phyloP scores from a whole-genome alignment of 257 asterid species.

The Lycium barbarum region DNA sequence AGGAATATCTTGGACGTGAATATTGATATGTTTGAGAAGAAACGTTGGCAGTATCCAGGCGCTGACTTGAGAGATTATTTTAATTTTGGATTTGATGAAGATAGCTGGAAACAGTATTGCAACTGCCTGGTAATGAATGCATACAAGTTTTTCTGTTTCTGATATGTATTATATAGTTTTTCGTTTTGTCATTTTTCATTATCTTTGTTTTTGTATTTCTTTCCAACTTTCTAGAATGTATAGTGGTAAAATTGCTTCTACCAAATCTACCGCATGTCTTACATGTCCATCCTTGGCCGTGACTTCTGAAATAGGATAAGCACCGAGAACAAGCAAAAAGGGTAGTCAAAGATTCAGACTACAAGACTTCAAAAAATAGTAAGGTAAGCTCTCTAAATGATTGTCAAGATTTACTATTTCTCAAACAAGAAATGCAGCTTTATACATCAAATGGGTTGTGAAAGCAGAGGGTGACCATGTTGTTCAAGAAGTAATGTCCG shows the following conservation, averaged over 20 bases:
- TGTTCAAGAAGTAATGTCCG: slow-evolving; percentile 21
- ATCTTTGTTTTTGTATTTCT: background rate
- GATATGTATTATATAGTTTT: slow-evolving; percentile 12
- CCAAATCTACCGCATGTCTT: background rate
- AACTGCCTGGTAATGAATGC: slow-evolving; percentile 39
- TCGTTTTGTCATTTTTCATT: background rate
- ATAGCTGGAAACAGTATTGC: slow-evolving; percentile 51
- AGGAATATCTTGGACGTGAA: slow-evolving; percentile 50
- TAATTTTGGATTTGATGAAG: slow-evolving; percentile 55
- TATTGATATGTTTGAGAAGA: slow-evolving; percentile 42
- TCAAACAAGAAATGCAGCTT: background rate
- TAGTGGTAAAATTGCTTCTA: slow-evolving; percentile 8
- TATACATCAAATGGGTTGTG: slow-evolving; percentile 1
- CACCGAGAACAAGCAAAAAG: slow-evolving; percentile 29
- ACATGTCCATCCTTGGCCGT: background rate
- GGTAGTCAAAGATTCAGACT: slow-evolving; percentile 18
- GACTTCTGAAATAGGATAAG: slow-evolving; percentile 38
- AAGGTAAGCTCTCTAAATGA: slow-evolving; percentile 31
- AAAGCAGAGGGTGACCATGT: slow-evolving; percentile 32
- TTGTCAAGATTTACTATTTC: background rate
- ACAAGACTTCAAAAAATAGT: slow-evolving; percentile 26
- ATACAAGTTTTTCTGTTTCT: background rate
- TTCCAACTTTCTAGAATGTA: background rate
- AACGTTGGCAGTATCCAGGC: slow-evolving; percentile 52
- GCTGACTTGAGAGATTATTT: slow-evolving; percentile 51